Evolutionary conservation across 2,329 filamentous ascomycete genomes (phyloP), one percentile per base, ranked within the genome.

Genomic region (Cercospora sp.): DNA sequence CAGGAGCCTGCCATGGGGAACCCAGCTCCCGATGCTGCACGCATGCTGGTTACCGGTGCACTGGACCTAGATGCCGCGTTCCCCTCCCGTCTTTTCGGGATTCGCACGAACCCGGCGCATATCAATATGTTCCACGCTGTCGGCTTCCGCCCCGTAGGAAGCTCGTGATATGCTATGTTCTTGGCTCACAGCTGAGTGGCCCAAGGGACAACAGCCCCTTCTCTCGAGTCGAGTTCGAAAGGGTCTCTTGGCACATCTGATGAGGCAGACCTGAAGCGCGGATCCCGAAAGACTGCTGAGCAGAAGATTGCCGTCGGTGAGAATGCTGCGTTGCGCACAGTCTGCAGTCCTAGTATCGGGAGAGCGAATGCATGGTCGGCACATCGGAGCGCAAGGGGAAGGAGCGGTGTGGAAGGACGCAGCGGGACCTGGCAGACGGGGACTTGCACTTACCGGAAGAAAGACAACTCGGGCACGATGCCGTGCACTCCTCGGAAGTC

Each of bases 391-490:
- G 45, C 20, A 12, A 4, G 45, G 20, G 9, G 5, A 39, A 39
- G 60, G 39, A 62, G 42, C 26, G 36, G 60, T 42, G 59, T 36
- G n/a, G 60, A 51, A 20, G 31, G 31, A 31, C 30, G 10, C 30
- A 20, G 42, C 23, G 20, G 60, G 60, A 18, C 42, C n/a, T 28
- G 53, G 33, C 45, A 26, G 39, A 45, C 53, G 20, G 57, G 36
- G 28, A 58, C 36, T 45, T 60, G 60, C 45, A 79, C 81, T 72
- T 75, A 84, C 83, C 82, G 80, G 51, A 85, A 78, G 72, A 85
- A 85, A 18, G 79, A 81, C 73, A 85, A 75, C 69, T 81, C 80
- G 13, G 82, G 81, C 10, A 81, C 78, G 1, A 85, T 81, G 18
- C 79, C 78, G 59, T 74, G 72, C 12, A 85, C 76, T 26, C 76